Evolutionary conservation across 225 moss, liverwort and hornwort genomes (phyloP).

Genomic region (Sphagnum tenellum): DNA sequence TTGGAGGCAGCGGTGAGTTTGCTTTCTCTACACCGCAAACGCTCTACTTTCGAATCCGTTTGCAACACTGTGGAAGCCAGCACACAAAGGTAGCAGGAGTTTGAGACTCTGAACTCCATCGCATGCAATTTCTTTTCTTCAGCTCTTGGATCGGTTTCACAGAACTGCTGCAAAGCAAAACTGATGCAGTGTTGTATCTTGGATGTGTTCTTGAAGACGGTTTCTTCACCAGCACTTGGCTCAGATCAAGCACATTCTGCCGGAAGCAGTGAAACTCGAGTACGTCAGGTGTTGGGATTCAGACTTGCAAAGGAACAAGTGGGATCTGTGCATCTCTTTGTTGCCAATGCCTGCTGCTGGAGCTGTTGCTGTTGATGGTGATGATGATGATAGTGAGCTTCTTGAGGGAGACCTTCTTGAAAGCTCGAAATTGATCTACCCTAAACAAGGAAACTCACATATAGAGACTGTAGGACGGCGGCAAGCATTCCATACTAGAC

Average conservation of each 20-base stretch:
- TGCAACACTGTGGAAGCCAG: conserved; percentile 82
- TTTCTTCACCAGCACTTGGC: conserved; percentile 78
- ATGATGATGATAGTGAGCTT: conserved; percentile 17
- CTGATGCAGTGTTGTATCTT: no score
- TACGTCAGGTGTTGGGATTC: conserved; percentile 64
- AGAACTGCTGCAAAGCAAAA: no score
- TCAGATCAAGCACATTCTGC: conserved; percentile 71
- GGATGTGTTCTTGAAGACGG: conserved; percentile 39
- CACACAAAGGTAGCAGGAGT: conserved; percentile 52
- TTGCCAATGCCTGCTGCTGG: conserved; percentile 26
- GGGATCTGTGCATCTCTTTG: conserved; percentile 73
- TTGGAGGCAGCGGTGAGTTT: conserved; percentile 73
- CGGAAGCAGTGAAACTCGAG: conserved; percentile 66
- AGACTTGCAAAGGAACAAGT: conserved; percentile 57
- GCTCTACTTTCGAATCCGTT: conserved; percentile 67
- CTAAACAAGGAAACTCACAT: no score
- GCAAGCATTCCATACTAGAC: conserved; percentile 55
- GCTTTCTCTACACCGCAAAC: conserved; percentile 69
- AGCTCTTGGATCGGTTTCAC: no score
- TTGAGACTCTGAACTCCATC: no score
- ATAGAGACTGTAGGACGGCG: conserved; percentile 38
- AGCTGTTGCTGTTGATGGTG: no score
- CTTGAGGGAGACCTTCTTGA: no score
- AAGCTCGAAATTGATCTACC: no score
- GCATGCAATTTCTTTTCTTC: no score